Evolutionary conservation across 768 basidiomycete genomes (phyloP), one percentile per base, ranked within the genome.

Genomic region (Lactarius sanguifluus): DNA sequence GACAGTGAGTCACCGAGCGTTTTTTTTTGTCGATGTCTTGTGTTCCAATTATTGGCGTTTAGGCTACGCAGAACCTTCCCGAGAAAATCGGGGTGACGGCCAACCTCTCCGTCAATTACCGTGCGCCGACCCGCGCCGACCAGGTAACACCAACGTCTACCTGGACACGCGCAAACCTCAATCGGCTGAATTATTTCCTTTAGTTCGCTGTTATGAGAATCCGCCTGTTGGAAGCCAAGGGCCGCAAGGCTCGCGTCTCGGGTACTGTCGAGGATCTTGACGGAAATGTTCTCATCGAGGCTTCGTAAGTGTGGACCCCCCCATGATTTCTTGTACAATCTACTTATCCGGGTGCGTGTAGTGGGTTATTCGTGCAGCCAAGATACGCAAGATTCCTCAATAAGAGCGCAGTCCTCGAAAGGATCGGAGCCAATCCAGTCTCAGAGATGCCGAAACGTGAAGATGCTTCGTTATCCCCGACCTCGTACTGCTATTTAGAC

Each of bases 41-140:
- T 69, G 41, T 55, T 62, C 58, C 62, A 59, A 5, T 57, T 50
- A 16, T 25, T 38, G 61, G 32, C 57, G 13, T 64, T 0, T 62
- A 96, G 94, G 94, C 96, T 13, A 83, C 96, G 50, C 81, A 83
- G 58, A 93, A 94, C 73, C 79, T 98, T 0, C 94, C 95, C 0
- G 89, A 91, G 25, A 89, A 91, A 73, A 87, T 98, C 50, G 96
- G 92, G 20, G 96, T 98, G 13, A 99, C 96, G 0, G 96, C 96
- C 2, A 90, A 85, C 52, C 80, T 99, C 52, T 81, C 82, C 5
- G 76, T 98, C 58, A 86, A 88, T 71, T 99, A 95, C 77, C 86
- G 85, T 61, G 90, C 92, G 2, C 96, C 96, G 0, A 94, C 93
- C 2, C 85, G 84, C 61, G 96, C 96, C 0, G 92, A 96, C 75